These are phyloP conservation scores for Heliocybe sulcata DNA, from an alignment of 1,284 basidiomycete genomes.

Conservation along the genomic window DNA sequence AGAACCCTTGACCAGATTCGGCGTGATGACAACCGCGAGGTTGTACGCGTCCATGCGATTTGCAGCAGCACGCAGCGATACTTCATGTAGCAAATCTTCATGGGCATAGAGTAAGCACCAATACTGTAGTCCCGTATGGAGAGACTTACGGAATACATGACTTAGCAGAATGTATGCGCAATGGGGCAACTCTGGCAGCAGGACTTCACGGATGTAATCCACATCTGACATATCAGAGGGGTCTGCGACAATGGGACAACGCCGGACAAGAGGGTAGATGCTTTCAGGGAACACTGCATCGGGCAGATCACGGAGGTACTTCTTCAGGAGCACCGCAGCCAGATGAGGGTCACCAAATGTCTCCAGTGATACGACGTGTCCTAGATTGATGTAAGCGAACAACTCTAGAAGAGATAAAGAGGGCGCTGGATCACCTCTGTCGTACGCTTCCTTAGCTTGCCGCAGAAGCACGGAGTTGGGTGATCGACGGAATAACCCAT, in stretches of 20 bases:
- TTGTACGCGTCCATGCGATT: slow-evolving; percentile 84
- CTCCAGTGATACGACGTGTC: slow-evolving; percentile 69
- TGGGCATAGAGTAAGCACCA: slow-evolving; percentile 4
- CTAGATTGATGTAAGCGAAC: slow-evolving; percentile 24
- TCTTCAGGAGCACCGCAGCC: slow-evolving; percentile 80
- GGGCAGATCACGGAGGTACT: slow-evolving; percentile 75
- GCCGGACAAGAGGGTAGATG: slow-evolving; percentile 56
- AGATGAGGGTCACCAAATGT: slow-evolving; percentile 73
- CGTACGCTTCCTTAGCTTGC: slow-evolving; percentile 75
- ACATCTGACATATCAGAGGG: slow-evolving; percentile 49
- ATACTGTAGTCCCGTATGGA: neutral
- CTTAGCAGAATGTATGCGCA: slow-evolving; percentile 72
- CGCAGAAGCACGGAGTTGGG: slow-evolving; percentile 64
- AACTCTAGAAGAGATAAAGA: neutral
- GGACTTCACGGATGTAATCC: slow-evolving; percentile 54
- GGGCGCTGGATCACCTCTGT: slow-evolving; percentile 43
- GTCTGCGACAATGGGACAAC: slow-evolving; percentile 59
- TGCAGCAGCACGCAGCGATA: slow-evolving; percentile 51
- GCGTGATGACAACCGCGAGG: slow-evolving; percentile 69
- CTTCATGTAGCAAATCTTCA: slow-evolving; percentile 71
- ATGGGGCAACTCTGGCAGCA: slow-evolving; percentile 60
- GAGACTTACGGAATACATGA: slow-evolving; percentile 59
- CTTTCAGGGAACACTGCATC: slow-evolving; percentile 66
- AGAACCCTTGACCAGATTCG: slow-evolving; percentile 67
- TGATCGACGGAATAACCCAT: slow-evolving; percentile 76